These are phyloP conservation scores for Apiospora hydei DNA, from an alignment of 2,329 filamentous ascomycete species.

Conservation along the genomic window DNA sequence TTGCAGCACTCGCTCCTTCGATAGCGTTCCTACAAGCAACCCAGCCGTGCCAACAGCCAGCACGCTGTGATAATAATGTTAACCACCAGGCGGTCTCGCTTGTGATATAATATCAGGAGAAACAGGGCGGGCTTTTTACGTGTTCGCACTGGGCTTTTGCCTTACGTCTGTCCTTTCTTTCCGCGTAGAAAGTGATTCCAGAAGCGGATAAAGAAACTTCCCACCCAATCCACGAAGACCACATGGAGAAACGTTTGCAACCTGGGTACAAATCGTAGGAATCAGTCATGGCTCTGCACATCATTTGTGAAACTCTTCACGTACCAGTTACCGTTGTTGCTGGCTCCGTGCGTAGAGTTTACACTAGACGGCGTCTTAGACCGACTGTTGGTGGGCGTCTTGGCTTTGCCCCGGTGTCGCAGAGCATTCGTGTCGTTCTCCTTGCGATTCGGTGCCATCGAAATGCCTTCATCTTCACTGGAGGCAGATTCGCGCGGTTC, in stretches of 20 bases:
- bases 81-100: not conserved
- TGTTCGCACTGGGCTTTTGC: not conserved
- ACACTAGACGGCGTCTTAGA: slow-evolving; percentile 33
- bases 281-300: slow-evolving; percentile 4
- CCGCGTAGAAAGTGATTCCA: slow-evolving; percentile 38
- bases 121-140: not conserved
- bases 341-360: slow-evolving; percentile 31
- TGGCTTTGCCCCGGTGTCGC: not conserved
- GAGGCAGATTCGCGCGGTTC: slow-evolving; percentile 9
- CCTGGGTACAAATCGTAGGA: slow-evolving; percentile 33
- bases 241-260: slow-evolving; percentile 44
- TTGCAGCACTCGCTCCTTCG: slow-evolving; percentile 11
- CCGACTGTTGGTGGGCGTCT: slow-evolving; percentile 25
- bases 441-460: slow-evolving; percentile 23
- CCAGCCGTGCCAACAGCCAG: slow-evolving; percentile 24
- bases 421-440: slow-evolving; percentile 16
- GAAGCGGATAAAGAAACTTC: slow-evolving; percentile 44
- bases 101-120: not conserved
- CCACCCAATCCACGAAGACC: slow-evolving; percentile 49
- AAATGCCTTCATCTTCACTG: slow-evolving; percentile 26
- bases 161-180: slow-evolving; percentile 42
- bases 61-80: slow-evolving; percentile 20
- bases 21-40: slow-evolving; percentile 23
- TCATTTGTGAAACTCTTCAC: slow-evolving; percentile 9
- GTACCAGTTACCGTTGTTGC: slow-evolving; percentile 32